These are phyloP conservation scores for Cajanus cajan DNA, from an alignment of 306 rosid genomes.

Conservation along the genomic window DNA sequence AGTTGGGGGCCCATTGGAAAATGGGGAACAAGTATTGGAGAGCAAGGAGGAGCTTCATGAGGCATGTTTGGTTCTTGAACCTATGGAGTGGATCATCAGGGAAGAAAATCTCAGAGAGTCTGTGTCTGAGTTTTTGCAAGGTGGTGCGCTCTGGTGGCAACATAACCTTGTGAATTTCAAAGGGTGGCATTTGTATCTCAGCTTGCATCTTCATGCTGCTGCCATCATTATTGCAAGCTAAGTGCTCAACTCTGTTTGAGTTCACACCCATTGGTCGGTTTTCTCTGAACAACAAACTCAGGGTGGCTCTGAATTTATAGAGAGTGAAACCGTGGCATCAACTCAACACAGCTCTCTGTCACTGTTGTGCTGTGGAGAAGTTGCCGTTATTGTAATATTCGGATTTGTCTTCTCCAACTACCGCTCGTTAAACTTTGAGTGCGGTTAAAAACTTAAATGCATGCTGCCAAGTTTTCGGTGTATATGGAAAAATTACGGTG, in stretches of 20 bases:
- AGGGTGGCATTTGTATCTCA: slow-evolving; percentile 39
- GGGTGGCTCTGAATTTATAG: slow-evolving; percentile 51
- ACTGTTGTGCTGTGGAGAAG: not conserved
- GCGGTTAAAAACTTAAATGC: too few species aligned
- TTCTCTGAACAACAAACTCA: slow-evolving; percentile 20
- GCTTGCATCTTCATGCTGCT: slow-evolving; percentile 43
- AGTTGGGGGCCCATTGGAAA: slow-evolving; percentile 82
- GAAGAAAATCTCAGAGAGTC: slow-evolving; percentile 79
- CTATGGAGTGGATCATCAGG: slow-evolving; percentile 80
- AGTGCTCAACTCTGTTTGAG: slow-evolving; percentile 68
- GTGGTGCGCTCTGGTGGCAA: slow-evolving; percentile 70
- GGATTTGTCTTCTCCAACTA: not conserved
- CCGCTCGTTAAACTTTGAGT: not conserved
- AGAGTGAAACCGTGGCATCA: not conserved
- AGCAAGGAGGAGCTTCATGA: slow-evolving; percentile 51
- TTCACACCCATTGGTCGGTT: slow-evolving; percentile 53
- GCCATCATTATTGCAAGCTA: slow-evolving; percentile 40
- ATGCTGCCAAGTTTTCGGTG: too few species aligned
- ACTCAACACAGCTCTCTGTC: not conserved
- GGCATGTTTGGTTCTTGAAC: slow-evolving; percentile 62
- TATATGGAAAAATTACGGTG: too few species aligned
- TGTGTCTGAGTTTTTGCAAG: slow-evolving; percentile 57
- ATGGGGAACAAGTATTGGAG: slow-evolving; percentile 80
- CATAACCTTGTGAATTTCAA: slow-evolving; percentile 64
- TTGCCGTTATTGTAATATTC: slow-evolving; percentile 9